Evolutionary conservation across 1,284 basidiomycete species (phyloP), one percentile per base, ranked within the genome.

Genomic region (Lignosus rhinocerotis): DNA sequence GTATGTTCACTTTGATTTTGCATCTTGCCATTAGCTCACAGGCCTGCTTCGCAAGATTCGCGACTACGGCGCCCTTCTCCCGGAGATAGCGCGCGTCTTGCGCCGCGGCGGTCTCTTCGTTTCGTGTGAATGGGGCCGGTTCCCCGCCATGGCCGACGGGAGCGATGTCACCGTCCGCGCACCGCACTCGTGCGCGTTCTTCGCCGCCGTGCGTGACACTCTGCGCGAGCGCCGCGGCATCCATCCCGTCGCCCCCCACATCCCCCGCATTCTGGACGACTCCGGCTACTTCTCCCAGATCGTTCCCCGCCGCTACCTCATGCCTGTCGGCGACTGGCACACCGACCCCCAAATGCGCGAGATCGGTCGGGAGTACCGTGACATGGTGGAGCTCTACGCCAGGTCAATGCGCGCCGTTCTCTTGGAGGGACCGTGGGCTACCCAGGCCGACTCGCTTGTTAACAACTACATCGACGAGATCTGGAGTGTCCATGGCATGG

Each of bases 91-190:
- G 9, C 81, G 88, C 33, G 73, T 90, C 49, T 73, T 90, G 16
- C 80, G 83, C 43, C 81, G 82, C 2, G 83, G 83, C 31, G 88
- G 88, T 1, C 71, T 90, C 14, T 85, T 90, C 69, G 67, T 88
- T 16, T 83, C 85, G 4, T 79, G 79, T 45, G 89, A 92, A 71
- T 82, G 85, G 77, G 73, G 74, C 34, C 74, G 76, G 39, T 71
- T 65, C 47, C 73, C 82, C 5, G 62, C 72, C 11, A 76, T 86
- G 68, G 70, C 39, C 45, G 66, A 69, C 66, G 70, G 62, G 16
- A 56, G 60, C 45, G 69, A 76, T 67, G 73, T 74, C 21, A 64
- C 63, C 6, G 64, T 65, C 44, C 53, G 51, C 33, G 64, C 65
- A 2, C 69, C 67, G 6, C 52, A 44, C 32, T 53, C 66, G 5